phyloP scores from a whole-genome alignment of 805 yeast genomes.

The Candida hungchunana region DNA sequence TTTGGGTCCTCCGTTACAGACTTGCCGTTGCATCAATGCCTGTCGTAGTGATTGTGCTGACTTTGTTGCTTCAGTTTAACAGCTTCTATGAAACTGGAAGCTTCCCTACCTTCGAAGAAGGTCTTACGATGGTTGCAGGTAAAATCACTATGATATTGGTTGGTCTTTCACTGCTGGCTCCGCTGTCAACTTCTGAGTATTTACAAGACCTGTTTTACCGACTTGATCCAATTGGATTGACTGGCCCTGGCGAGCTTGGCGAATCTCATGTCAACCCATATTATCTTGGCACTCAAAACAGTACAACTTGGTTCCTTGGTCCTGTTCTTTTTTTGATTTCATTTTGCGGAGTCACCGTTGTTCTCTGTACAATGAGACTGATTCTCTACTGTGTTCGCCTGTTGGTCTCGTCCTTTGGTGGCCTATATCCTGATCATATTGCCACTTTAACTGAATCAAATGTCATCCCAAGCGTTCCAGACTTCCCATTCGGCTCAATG shows the following conservation, averaged over 20 bases:
- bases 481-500: conserved; percentile 4
- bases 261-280: conserved; percentile 48
- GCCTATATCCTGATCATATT: background rate
- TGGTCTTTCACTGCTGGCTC: conserved; percentile 35
- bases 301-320: conserved; percentile 52
- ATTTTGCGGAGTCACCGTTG: conserved; percentile 37
- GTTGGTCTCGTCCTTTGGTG: background rate
- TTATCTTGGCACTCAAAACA: conserved; percentile 64
- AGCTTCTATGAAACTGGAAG: conserved; percentile 34
- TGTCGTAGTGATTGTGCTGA: conserved; percentile 49
- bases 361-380: conserved; percentile 23
- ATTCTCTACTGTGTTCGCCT: conserved; percentile 4
- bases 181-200: conserved; percentile 30
- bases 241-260: conserved; percentile 41
- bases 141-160: conserved; percentile 26
- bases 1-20: conserved; percentile 73
- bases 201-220: conserved; percentile 38
- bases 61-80: conserved; percentile 51
- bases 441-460: background rate
- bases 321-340: conserved; percentile 49
- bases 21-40: conserved; percentile 71
- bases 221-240: conserved; percentile 52
- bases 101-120: conserved; percentile 43
- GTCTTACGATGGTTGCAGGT: conserved; percentile 36
- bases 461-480: conserved; percentile 1